phyloP scores from a whole-genome alignment of 148 eudicot genomes.

The Heliamphora exappendiculata region DNA sequence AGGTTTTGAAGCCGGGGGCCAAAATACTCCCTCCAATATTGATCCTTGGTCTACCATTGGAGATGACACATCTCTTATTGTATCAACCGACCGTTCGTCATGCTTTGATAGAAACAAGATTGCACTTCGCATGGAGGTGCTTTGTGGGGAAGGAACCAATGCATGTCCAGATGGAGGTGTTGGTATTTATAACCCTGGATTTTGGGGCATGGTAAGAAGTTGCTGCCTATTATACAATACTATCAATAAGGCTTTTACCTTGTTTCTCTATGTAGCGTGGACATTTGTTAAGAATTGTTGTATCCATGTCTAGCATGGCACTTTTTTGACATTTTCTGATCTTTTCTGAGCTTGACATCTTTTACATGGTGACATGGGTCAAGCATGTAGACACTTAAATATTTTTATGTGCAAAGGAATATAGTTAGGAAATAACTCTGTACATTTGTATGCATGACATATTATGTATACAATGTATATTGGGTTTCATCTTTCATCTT shows the following conservation, averaged over 20 bases:
- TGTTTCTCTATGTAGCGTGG: not conserved
- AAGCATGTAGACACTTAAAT: not conserved
- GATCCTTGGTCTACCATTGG: constrained; percentile 86
- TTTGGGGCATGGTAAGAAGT: constrained; percentile 91
- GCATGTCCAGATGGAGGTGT: constrained; percentile 81
- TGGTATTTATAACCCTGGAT: constrained; percentile 92
- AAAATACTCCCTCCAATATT: constrained; percentile 60
- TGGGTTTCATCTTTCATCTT: not conserved
- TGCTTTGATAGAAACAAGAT: constrained; percentile 85
- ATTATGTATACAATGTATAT: not conserved
- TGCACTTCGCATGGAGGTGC: constrained; percentile 78
- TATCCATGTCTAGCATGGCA: not conserved
- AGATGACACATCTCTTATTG: constrained; percentile 43
- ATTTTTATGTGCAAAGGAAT: not conserved
- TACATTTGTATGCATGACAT: not conserved
- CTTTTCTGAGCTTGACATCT: not conserved
- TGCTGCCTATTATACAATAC: not conserved
- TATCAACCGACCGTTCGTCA: constrained; percentile 80
- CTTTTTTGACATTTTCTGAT: not conserved
- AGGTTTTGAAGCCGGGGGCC: constrained; percentile 94
- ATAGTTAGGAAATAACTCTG: not conserved
- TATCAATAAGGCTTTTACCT: not conserved
- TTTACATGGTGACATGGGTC: not conserved
- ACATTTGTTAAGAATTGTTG: not conserved
- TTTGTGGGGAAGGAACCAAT: constrained; percentile 51